A percentile compares a stretch with the other conserved stretches of the same genome.
Evolutionary conservation across 2,329 filamentous ascomycete genomes (phyloP).

Genomic region (Fusarium sp.): DNA sequence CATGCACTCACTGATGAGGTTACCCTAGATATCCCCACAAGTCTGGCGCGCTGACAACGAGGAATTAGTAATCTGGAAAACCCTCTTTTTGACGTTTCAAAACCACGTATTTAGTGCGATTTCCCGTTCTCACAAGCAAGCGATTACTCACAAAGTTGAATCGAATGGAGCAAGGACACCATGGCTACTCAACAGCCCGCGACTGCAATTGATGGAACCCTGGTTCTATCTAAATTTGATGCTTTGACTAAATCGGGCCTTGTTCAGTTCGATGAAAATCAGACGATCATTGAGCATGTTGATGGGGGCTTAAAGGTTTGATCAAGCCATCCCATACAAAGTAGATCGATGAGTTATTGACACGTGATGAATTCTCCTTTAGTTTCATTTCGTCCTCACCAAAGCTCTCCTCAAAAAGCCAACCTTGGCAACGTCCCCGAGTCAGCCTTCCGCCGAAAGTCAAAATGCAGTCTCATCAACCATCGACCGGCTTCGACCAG

Average conservation of each 20-base stretch:
- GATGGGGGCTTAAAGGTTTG: neutral
- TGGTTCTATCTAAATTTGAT: neutral
- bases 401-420: conserved; percentile 11
- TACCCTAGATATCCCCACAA: no score
- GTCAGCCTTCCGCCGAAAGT: neutral
- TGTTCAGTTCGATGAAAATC: neutral
- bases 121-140: no score
- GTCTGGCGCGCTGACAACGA: no score
- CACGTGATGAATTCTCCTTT: neutral
- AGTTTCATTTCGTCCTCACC: conserved; percentile 12
- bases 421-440: neutral
- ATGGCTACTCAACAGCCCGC: neutral
- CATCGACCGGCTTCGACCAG: neutral
- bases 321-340: neutral
- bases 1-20: no score
- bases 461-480: no score
- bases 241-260: neutral
- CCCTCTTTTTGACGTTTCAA: no score
- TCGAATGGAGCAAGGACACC: neutral
- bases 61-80: no score
- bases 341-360: neutral
- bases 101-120: no score
- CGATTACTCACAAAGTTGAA: no score
- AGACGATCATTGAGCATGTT: neutral
- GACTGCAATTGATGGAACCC: neutral